Evolutionary conservation across 306 rosid genomes (phyloP).

Genomic region (Acacia melanoxylon): DNA sequence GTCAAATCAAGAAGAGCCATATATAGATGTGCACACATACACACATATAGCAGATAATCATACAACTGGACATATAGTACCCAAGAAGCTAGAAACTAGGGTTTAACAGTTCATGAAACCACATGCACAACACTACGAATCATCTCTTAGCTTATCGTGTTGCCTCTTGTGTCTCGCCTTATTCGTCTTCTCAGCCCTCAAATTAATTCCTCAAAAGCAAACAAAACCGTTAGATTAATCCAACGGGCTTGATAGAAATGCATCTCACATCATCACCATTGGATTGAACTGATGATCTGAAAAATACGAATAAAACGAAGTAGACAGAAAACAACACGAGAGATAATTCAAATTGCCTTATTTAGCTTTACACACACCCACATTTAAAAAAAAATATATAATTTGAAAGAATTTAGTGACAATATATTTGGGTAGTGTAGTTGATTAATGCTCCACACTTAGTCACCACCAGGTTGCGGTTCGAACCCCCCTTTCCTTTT

Average conservation of each 20-base stretch:
- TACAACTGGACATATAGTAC: neutral
- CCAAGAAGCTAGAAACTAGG: neutral
- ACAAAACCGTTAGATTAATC: neutral
- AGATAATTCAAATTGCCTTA: neutral
- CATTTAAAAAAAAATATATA: no score
- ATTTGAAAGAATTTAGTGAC: no score
- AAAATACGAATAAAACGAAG: neutral
- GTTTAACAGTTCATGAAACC: neutral
- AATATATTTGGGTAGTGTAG: no score
- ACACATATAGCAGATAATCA: neutral
- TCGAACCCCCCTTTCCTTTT: no score
- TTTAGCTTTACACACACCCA: no score
- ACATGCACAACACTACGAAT: neutral
- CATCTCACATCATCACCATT: neutral
- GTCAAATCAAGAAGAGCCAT: no score
- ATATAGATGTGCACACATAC: neutral
- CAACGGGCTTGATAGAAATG: neutral
- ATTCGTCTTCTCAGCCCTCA: neutral
- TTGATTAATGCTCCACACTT: no score
- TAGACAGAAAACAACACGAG: neutral
- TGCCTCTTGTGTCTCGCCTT: neutral
- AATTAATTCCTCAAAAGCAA: neutral
- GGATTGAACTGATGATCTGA: neutral
- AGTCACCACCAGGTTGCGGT: no score
- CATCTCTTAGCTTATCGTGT: neutral